Evolutionary conservation across 345 rosid genomes (phyloP), one percentile per base, ranked within the genome.

Genomic region (Sisymbrium irio): DNA sequence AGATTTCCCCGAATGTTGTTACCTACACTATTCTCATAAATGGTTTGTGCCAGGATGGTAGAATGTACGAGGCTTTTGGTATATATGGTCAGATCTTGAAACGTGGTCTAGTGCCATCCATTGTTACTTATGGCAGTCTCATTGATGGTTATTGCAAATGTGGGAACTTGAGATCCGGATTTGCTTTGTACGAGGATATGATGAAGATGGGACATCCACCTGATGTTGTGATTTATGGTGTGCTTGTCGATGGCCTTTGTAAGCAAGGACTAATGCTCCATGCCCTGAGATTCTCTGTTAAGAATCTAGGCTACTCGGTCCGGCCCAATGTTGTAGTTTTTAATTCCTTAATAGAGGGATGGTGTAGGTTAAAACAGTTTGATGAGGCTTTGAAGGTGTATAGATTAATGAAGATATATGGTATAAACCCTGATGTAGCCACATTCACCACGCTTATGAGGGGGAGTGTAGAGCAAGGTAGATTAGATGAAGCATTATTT

Each of bases 271-370:
- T 61, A 32, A 65, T 82, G 72, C 69, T 30, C 32, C 73, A 73
- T 70, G 85, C 86, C 59, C 47, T 84, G 15, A 72, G 83, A 70
- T 70, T 84, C 68, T 56, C 82, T 80, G 63, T 80, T 59, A 80
- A 70, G 56, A 57, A 42, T 6, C 13, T 79, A 30, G 33, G 59
- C 37, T 50, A 53, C 50, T 71, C 77, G 18, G 28, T 86, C 9
- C 67, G 15, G 54, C 74, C 85, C 9, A 84, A 75, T 73, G 71
- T 75, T 46, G 71, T 77, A 5, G 76, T 63, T 41, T 80, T 83
- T 59, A 86, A 83, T 71, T 68, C 83, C 27, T 77, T 86, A 58
- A 65, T 86, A 27, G 82, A 82, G 62, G 84, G 89, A 7, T 86
- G 57, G 67, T 83, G 77, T 77, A 86, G 73, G 77, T 57, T 80